Conservation (phyloP, 1,284 basidiomycete genomes). For the Moniliella sp. region DNA sequence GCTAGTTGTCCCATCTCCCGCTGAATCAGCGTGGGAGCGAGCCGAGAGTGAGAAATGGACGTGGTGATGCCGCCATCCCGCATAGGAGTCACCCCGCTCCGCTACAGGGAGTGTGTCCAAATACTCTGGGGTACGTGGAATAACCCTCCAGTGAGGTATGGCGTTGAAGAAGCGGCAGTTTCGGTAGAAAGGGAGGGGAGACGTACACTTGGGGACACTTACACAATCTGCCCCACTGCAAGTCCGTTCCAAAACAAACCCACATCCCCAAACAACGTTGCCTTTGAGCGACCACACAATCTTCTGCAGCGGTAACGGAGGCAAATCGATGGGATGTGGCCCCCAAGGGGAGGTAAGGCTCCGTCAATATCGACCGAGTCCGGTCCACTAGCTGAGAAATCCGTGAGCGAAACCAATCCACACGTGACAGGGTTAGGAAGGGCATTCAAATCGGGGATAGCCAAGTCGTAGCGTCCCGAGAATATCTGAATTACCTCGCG, state of each 20-base stretch:
- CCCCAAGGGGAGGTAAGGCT: no score
- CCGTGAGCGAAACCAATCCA: no score
- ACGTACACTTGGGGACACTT: conserved; percentile 39
- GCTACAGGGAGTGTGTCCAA: conserved; percentile 33
- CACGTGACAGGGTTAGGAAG: no score
- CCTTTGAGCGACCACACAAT: conserved; percentile 46
- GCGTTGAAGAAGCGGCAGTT: conserved; percentile 63
- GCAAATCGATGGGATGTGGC: no score
- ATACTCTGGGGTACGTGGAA: conserved; percentile 41
- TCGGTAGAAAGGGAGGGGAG: conserved; percentile 48
- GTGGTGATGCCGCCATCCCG: conserved; percentile 75
- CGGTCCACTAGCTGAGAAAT: no score
- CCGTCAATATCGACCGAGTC: no score
- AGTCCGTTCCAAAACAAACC: conserved; percentile 60
- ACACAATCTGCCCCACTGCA: conserved; percentile 52
- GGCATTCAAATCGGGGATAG: conserved; percentile 10
- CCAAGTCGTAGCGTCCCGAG: conserved; percentile 43
- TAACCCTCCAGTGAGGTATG: conserved; percentile 59
- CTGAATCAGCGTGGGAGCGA: conserved; percentile 6
- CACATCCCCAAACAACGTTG: conserved; percentile 75
- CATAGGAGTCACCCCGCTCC: conserved; percentile 49
- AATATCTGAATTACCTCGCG: conserved; percentile 62
- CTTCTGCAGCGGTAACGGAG: no score
- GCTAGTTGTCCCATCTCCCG: conserved; percentile 2
- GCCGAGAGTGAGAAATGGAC: conserved; percentile 70